Evolutionary conservation across 2,329 filamentous ascomycete species (phyloP).

Genomic region (Botrytis paeoniae): DNA sequence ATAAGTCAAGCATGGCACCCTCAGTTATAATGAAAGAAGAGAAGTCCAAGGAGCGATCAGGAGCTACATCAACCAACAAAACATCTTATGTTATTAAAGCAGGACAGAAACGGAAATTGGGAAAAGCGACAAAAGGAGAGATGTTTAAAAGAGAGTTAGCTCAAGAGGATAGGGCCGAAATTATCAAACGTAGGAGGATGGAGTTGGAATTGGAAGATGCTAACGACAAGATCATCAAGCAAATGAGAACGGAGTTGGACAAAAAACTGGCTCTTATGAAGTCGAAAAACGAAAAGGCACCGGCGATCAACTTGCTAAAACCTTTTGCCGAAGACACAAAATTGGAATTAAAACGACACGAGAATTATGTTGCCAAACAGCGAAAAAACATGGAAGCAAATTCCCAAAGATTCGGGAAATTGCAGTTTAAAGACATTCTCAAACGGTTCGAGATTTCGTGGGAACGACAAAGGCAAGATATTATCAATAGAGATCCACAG

Average conservation of each 20-base stretch:
- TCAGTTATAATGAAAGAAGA: background rate
- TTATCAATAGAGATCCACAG: background rate
- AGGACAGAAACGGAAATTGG: background rate
- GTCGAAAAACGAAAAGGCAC: background rate
- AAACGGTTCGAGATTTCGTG: background rate
- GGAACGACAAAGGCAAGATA: constrained; percentile 1
- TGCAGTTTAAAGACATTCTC: background rate
- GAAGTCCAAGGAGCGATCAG: background rate
- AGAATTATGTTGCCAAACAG: background rate
- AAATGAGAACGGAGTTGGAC: background rate
- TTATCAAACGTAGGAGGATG: background rate
- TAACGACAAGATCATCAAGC: too few relatives aligned
- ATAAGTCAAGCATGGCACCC: background rate
- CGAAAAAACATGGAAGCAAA: background rate
- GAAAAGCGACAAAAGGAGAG: too few relatives aligned
- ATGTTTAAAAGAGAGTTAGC: background rate
- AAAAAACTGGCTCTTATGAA: background rate
- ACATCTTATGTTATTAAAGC: background rate
- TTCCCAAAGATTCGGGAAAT: background rate
- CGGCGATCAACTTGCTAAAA: background rate
- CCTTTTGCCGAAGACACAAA: background rate
- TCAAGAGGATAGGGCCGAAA: background rate
- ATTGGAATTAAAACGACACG: background rate
- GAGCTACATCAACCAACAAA: background rate
- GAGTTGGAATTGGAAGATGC: background rate